Conservation (phyloP, 352 stramenopile genomes). For the Hyaloperonospora arabidopsidis region DNA sequence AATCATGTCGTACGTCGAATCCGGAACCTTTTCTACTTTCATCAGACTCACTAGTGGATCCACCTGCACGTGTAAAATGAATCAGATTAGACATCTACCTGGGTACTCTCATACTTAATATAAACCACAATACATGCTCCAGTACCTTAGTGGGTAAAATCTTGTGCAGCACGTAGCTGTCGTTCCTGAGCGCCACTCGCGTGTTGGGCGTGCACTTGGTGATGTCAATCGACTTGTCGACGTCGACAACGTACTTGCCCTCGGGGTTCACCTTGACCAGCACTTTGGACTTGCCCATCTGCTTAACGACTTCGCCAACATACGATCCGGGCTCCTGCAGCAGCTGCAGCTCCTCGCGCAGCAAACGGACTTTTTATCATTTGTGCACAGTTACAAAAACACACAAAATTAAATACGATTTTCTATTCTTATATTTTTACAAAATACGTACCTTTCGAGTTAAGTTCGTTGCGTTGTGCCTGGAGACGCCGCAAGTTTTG, state of each 20-base stretch:
- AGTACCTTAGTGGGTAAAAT: slow-evolving; percentile 96
- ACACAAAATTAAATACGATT: too few relatives aligned
- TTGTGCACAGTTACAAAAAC: too few relatives aligned
- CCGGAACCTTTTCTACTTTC: slow-evolving; percentile 98
- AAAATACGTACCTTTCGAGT: slow-evolving; percentile 94
- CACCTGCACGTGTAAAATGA: slow-evolving; percentile 29
- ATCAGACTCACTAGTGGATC: slow-evolving; percentile 90
- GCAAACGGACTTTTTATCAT: slow-evolving; percentile 85
- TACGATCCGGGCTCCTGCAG: slow-evolving; percentile 98
- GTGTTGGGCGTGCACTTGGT: slow-evolving; percentile 97
- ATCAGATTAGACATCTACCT: neutral
- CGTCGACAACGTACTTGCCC: slow-evolving; percentile 99
- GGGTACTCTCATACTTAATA: neutral
- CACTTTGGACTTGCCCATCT: slow-evolving; percentile 99
- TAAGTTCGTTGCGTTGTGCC: slow-evolving; percentile 98
- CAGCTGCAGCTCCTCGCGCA: slow-evolving; percentile 97
- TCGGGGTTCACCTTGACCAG: slow-evolving; percentile 98
- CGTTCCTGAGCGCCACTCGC: slow-evolving; percentile 96
- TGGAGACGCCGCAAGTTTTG: slow-evolving; percentile 97
- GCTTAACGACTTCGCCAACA: slow-evolving; percentile 99
- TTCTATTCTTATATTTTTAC: too few relatives aligned
- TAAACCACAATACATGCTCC: neutral
- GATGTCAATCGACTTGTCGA: slow-evolving; percentile 96
- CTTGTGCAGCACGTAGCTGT: slow-evolving; percentile 99
- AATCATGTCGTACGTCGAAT: slow-evolving; percentile 99